Conservation (phyloP, 108 stramenopile species). For the Stephanodiscus minutulus region DNA sequence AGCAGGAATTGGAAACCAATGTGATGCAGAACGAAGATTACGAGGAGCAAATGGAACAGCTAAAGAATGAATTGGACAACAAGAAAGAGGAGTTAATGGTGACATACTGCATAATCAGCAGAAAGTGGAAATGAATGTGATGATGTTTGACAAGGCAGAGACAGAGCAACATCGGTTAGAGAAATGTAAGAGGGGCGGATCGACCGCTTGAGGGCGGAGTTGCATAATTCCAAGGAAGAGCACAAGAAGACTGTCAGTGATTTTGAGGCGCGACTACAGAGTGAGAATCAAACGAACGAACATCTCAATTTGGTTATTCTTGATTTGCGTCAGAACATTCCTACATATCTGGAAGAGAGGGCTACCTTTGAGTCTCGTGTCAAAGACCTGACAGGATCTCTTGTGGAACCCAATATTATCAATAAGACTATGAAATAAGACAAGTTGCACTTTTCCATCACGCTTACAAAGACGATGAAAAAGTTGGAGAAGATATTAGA, state of each 20-base stretch:
- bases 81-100: conserved; percentile 28
- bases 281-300: no score
- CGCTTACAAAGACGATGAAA: background rate
- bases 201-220: conserved; percentile 36
- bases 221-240: conserved; percentile 34
- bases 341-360: no score
- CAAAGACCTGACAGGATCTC: background rate
- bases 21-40: conserved; percentile 29
- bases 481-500: background rate
- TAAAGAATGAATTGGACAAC: conserved; percentile 26
- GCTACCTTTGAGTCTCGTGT: no score
- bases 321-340: no score
- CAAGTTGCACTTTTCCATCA: background rate
- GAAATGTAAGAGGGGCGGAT: conserved; percentile 50
- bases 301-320: no score
- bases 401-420: background rate
- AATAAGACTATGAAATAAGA: conserved; percentile 1
- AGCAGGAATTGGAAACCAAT: conserved; percentile 39
- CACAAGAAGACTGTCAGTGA: no score
- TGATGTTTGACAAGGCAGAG: conserved; percentile 26
- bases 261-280: no score
- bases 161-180: conserved; percentile 31
- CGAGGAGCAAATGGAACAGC: conserved; percentile 30
- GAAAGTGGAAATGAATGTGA: no score
- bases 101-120: no score